Evolutionary conservation across 1,284 basidiomycete species (phyloP), one percentile per base, ranked within the genome.

Genomic region (Afroboletus lepidellus): DNA sequence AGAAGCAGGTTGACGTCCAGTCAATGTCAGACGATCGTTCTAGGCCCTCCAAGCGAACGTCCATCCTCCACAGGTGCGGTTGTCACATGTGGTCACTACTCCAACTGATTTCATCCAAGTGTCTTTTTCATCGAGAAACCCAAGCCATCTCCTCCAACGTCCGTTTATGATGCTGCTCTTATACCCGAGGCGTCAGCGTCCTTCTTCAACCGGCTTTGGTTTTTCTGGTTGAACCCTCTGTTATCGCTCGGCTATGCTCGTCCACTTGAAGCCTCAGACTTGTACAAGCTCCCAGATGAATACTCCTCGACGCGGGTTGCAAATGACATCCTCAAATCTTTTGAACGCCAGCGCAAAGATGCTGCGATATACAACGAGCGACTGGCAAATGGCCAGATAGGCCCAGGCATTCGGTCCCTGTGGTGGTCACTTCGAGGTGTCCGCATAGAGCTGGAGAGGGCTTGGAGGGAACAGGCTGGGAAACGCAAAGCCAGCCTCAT

Each of bases 241-340:
- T 79, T 92, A 68, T 73, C 74, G 9, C 67, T 78, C 58, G 75
- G 87, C 11, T 92, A 90, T 66, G 79, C 83, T 15, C 80, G 92
- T 8, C 87, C 93, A 1, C 77, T 96, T 4, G 87, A 94, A 66
- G 83, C 85, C 0, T 74, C 85, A 0, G 94, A 97, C 70, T 75
- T 96, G n/a, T 95, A 88, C 78, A 87, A 83, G 66, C 81, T 95
- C 41, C 84, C 86, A 55, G 78, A 83, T 42, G 73, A 84, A 12
- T 80, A 80, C 20, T 74, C 78, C 4, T 76, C 87, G 0, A 74
- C 75, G 2, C 61, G 74, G 15, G 80, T 94, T 43, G 85, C 89
- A 2, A 72, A 79, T 6, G 74, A 73, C 34, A 87, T 97, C 30
- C 71, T 78, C 24, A 69, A 69, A 2, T 85, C 86, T 2, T 95